phyloP scores from a whole-genome alignment of 208 protist species.

The Novymonas esmeraldas region DNA sequence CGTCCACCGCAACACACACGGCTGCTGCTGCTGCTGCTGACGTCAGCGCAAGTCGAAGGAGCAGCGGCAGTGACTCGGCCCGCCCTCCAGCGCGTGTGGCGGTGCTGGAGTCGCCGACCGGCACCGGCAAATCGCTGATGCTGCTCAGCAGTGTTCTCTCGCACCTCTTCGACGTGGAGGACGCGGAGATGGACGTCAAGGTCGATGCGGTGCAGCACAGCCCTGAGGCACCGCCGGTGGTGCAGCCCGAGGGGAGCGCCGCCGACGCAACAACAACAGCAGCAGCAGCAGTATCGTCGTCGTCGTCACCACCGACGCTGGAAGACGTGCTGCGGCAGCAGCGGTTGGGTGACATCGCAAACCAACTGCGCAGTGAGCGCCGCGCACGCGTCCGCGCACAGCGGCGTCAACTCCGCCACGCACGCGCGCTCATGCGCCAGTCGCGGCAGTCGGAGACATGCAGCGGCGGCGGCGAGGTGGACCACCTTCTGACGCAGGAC shows the following conservation, averaged over 20 bases:
- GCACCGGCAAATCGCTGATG: constrained; percentile 95
- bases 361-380: constrained; percentile 18
- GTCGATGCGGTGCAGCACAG: too few species aligned
- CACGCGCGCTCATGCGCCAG: constrained; percentile 16
- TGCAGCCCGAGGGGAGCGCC: too few species aligned
- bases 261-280: not conserved
- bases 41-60: too few species aligned
- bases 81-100: constrained; percentile 42
- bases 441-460: constrained; percentile 11
- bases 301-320: constrained; percentile 4
- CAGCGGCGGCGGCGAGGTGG: not conserved
- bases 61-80: not conserved
- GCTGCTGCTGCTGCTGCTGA: too few species aligned
- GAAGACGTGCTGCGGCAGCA: constrained; percentile 32
- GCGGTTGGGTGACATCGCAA: constrained; percentile 37
- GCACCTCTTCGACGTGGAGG: constrained; percentile 45
- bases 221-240: too few species aligned
- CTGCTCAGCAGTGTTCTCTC: constrained; percentile 90
- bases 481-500: constrained; percentile 28
- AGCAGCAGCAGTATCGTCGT: not conserved
- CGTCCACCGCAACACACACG: too few species aligned
- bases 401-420: constrained; percentile 21
- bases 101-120: constrained; percentile 96
- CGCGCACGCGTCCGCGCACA: constrained; percentile 26
- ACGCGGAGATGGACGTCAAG: not conserved